Percentiles rank a stretch among this genome's conserved stretches.
These are phyloP conservation scores for Syncephalastrum racemosum DNA, from an alignment of 371 early-diverging fungal species.

Conservation along the genomic window DNA sequence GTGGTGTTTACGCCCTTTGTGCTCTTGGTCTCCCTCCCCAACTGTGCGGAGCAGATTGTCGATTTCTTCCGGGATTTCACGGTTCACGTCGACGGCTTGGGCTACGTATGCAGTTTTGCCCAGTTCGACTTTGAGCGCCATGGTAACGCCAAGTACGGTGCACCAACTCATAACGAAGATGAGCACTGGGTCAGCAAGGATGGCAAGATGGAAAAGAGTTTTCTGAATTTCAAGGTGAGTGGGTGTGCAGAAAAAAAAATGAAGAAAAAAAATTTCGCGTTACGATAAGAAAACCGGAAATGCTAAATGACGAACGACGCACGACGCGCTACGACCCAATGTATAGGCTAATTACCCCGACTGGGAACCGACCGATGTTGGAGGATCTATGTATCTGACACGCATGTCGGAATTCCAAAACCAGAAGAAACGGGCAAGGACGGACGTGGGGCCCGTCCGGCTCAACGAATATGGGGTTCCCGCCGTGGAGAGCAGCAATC, in stretches of 20 bases:
- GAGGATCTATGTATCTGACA: slow-evolving; percentile 71
- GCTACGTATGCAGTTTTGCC: slow-evolving; percentile 95
- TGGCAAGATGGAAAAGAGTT: slow-evolving; percentile 97
- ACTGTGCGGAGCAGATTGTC: slow-evolving; percentile 75
- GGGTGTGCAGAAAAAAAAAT: background rate
- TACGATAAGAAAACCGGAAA: background rate
- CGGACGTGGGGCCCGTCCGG: slow-evolving; percentile 1
- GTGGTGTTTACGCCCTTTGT: slow-evolving; percentile 87
- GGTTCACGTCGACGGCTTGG: slow-evolving; percentile 85
- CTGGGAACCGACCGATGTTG: slow-evolving; percentile 74
- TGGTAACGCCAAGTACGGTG: slow-evolving; percentile 85
- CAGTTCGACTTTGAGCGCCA: slow-evolving; percentile 87
- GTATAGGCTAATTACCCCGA: slow-evolving; percentile 76
- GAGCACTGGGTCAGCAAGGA: slow-evolving; percentile 74
- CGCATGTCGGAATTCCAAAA: slow-evolving; percentile 38
- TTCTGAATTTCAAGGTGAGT: slow-evolving; percentile 89
- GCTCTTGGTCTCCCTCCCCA: slow-evolving; percentile 79
- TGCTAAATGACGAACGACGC: background rate
- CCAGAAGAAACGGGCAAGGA: slow-evolving; percentile 8
- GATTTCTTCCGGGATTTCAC: slow-evolving; percentile 95
- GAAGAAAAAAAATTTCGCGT: background rate
- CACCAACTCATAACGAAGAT: slow-evolving; percentile 59
- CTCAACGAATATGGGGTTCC: slow-evolving; percentile 39
- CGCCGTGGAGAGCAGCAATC: slow-evolving; percentile 29
- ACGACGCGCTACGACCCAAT: background rate